Conservation (phyloP, 257 asterid genomes). For the Verbena officinalis region DNA sequence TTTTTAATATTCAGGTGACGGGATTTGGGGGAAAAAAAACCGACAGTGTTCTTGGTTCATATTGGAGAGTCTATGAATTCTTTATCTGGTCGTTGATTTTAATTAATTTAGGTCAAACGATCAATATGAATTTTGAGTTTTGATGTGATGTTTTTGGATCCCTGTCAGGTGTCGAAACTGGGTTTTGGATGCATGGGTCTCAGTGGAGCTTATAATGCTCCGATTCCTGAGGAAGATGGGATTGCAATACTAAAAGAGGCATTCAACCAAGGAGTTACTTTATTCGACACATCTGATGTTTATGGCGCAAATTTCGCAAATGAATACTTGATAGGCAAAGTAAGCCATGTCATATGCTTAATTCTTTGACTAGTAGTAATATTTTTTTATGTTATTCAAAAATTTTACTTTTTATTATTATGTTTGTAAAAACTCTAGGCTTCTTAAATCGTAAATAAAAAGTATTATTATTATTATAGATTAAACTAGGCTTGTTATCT, state of each 20-base stretch:
- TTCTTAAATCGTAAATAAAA: background rate
- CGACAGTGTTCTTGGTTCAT: no score
- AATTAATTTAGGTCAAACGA: no score
- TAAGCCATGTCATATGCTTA: constrained; percentile 3
- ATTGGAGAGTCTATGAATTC: no score
- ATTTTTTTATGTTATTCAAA: background rate
- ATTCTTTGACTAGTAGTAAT: background rate
- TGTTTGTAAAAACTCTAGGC: no score
- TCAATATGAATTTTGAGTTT: no score
- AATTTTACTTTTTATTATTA: no score
- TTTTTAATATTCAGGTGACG: no score
- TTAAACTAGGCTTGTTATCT: background rate
- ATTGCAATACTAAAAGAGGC: constrained; percentile 54
- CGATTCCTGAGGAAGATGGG: constrained; percentile 55
- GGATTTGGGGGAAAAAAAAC: no score
- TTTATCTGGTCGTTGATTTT: no score
- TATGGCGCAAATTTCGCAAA: constrained; percentile 50
- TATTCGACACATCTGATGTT: constrained; percentile 51
- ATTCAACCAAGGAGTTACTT: constrained; percentile 46
- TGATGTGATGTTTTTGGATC: background rate
- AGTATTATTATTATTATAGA: background rate
- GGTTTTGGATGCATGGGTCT: constrained; percentile 76
- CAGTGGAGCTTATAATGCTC: constrained; percentile 49
- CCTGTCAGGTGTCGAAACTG: constrained; percentile 49
- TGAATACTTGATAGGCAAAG: constrained; percentile 57